phyloP scores from a whole-genome alignment of 169 alveolate genomes.

The Plasmodium coatneyi region DNA sequence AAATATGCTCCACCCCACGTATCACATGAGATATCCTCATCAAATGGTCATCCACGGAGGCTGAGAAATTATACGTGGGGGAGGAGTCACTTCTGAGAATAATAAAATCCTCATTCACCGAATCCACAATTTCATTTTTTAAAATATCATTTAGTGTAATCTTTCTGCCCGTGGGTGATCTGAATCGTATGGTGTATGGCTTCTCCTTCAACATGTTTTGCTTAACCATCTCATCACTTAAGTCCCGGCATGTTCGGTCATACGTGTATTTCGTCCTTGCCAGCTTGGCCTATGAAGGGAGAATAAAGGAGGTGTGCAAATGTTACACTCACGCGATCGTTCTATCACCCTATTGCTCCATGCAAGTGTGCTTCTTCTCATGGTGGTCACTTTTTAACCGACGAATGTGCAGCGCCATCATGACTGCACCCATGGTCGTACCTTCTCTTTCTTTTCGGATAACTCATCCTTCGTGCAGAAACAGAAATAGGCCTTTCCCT shows the following conservation, averaged over 20 bases:
- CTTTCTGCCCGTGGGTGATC: slow-evolving; percentile 30
- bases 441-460: slow-evolving; percentile 71
- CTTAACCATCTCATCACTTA: slow-evolving; percentile 9
- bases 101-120: slow-evolving; percentile 81
- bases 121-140: slow-evolving; percentile 41
- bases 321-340: not conserved
- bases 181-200: slow-evolving; percentile 56
- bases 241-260: slow-evolving; percentile 32
- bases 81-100: slow-evolving; percentile 79
- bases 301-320: slow-evolving; percentile 10
- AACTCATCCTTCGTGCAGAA: slow-evolving; percentile 83
- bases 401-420: slow-evolving; percentile 8
- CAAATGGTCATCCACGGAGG: slow-evolving; percentile 86
- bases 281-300: slow-evolving; percentile 20
- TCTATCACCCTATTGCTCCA: not conserved
- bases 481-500: slow-evolving; percentile 84
- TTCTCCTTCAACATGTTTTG: not conserved
- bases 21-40: slow-evolving; percentile 86
- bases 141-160: slow-evolving; percentile 54
- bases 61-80: slow-evolving; percentile 89
- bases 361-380: not conserved
- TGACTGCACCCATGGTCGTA: slow-evolving; percentile 18
- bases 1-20: slow-evolving; percentile 87
- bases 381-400: slow-evolving; percentile 49
- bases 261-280: slow-evolving; percentile 30